Evolutionary conservation across 2,329 filamentous ascomycete species (phyloP).

Genomic region (Pseudopithomyces maydicus): DNA sequence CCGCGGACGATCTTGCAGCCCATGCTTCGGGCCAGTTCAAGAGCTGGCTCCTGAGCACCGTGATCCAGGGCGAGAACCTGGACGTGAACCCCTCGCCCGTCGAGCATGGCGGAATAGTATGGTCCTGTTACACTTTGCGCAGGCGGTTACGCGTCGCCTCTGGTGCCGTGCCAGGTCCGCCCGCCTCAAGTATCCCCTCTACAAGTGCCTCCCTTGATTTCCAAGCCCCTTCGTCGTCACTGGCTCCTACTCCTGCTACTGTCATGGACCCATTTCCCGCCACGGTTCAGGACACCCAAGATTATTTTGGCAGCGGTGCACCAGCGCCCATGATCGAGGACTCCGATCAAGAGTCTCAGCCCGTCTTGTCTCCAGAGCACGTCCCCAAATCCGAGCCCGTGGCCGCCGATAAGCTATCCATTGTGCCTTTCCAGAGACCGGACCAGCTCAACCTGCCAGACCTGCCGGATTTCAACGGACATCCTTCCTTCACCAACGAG

Average conservation of each 20-base stretch:
- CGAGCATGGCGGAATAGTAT: conserved; percentile 68
- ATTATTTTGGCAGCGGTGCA: conserved; percentile 49
- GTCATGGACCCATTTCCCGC: conserved; percentile 14
- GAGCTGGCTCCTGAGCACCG: conserved; percentile 67
- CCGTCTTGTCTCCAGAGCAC: conserved; percentile 12
- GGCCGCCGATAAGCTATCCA: neutral
- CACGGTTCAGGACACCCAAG: conserved; percentile 37
- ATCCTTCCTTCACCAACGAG: conserved; percentile 44
- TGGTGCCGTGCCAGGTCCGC: conserved; percentile 43
- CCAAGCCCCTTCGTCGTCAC: conserved; percentile 29
- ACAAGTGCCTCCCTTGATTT: conserved; percentile 43
- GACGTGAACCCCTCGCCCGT: conserved; percentile 55
- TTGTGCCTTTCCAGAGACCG: conserved; percentile 10
- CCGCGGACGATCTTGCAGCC: conserved; percentile 43
- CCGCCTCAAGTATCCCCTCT: conserved; percentile 26
- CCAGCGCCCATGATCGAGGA: conserved; percentile 16
- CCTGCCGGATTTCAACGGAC: conserved; percentile 26
- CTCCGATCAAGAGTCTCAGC: conserved; percentile 14
- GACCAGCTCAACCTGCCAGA: conserved; percentile 25
- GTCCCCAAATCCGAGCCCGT: conserved; percentile 4
- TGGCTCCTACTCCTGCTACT: conserved; percentile 16
- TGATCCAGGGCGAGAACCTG: conserved; percentile 58
- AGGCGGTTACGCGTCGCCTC: conserved; percentile 72
- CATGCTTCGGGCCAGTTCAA: conserved; percentile 62
- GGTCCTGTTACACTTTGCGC: conserved; percentile 73